These are phyloP conservation scores for Trametes maxima DNA, from an alignment of 768 basidiomycete species.

Conservation along the genomic window DNA sequence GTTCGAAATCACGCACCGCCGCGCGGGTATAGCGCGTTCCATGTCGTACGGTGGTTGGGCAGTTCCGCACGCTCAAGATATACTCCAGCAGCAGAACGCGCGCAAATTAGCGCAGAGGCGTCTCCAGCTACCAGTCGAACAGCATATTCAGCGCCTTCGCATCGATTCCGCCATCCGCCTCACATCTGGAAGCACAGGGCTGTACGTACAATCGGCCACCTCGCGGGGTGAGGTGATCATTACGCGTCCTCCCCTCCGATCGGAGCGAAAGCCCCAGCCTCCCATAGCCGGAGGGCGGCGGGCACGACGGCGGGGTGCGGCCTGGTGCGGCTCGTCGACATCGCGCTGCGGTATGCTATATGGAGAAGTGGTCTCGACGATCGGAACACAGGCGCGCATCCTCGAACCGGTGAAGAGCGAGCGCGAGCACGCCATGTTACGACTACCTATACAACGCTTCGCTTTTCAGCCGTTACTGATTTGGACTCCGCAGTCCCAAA, in stretches of 20 bases:
- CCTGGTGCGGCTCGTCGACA: too few species aligned
- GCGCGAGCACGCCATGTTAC: too few species aligned
- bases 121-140: not conserved
- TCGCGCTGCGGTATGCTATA: too few species aligned
- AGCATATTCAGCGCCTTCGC: constrained; percentile 6
- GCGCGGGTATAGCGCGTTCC: not conserved
- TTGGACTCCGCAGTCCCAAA: too few species aligned
- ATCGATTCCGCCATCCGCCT: not conserved
- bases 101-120: not conserved
- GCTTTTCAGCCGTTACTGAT: too few species aligned
- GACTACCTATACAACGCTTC: too few species aligned
- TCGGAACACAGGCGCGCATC: too few species aligned
- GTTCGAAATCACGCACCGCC: not conserved
- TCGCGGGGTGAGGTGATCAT: constrained; percentile 3
- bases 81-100: constrained; percentile 4
- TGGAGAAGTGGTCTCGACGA: too few species aligned
- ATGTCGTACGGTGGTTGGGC: not conserved
- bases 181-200: not conserved
- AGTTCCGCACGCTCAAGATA: not conserved
- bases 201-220: constrained; percentile 7
- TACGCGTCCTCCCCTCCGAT: not conserved
- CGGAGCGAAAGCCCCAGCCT: not conserved
- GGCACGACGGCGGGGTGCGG: too few species aligned
- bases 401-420: too few species aligned
- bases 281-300: too few species aligned